These are phyloP conservation scores for Phytophthora constricta DNA, from an alignment of 352 stramenopile species.

Conservation along the genomic window DNA sequence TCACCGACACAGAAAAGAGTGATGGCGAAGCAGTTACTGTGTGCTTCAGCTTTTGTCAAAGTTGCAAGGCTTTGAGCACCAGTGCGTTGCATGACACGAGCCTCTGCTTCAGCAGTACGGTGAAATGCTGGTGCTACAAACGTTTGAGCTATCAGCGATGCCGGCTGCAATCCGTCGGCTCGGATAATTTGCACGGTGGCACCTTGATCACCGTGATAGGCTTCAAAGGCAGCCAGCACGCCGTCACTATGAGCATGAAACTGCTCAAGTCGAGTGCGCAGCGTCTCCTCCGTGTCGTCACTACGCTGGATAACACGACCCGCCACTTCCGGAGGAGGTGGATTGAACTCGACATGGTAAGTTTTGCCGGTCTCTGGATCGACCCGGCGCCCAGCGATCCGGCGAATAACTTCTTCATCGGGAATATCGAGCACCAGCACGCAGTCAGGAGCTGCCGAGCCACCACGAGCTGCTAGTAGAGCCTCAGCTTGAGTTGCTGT, in stretches of 20 bases:
- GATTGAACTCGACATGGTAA: constrained; percentile 98
- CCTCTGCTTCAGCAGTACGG: constrained; percentile 47
- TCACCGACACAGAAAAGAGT: constrained; percentile 68
- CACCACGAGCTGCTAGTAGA: constrained; percentile 64
- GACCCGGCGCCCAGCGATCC: constrained; percentile 97
- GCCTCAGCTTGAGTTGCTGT: constrained; percentile 88
- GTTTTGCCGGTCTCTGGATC: constrained; percentile 93
- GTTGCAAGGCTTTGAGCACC: constrained; percentile 34
- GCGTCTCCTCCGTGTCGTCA: constrained; percentile 94
- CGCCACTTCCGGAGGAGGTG: constrained; percentile 81
- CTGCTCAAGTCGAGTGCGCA: constrained; percentile 88
- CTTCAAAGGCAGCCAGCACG: constrained; percentile 57
- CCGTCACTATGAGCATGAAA: constrained; percentile 81
- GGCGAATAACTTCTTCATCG: constrained; percentile 94
- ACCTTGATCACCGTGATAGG: constrained; percentile 16
- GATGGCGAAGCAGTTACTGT: constrained; percentile 65
- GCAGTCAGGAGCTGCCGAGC: constrained; percentile 67
- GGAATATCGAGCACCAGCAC: constrained; percentile 95
- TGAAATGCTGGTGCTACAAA: constrained; percentile 65
- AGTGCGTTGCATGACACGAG: constrained; percentile 29
- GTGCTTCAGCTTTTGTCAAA: constrained; percentile 46
- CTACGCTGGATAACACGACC: constrained; percentile 80
- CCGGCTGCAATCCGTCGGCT: constrained; percentile 63
- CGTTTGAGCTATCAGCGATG: constrained; percentile 42
- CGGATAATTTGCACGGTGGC: constrained; percentile 54